Base-by-base conservation (phyloP, 2,329 filamentous ascomycete genomes). In the Orbilia ellipsospora region DNA sequence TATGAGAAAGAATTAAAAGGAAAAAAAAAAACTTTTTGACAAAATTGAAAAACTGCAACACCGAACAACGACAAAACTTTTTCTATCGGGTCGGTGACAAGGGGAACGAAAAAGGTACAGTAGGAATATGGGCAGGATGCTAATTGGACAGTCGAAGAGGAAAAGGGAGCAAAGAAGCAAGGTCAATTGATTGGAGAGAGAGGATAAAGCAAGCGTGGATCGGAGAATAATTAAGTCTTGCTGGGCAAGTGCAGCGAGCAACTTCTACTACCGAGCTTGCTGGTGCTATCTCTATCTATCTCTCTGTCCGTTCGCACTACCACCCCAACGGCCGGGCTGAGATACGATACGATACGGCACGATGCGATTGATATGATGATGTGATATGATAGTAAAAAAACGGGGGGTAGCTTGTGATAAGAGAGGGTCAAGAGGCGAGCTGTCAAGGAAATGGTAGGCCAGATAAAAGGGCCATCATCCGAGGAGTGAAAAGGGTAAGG, bases 41-140 rank as follows among this genome's bases (percentile, higher is more conserved):
- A 48, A 48, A 18, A 48, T 48, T 15, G 1, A 48, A 48, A 48
- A 48, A 48, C 13, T 82, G 78, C 81, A 76, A 78, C 77, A 77
- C 77, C 48, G 75, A 73, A 64, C 73, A 74, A 80, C 80, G 80
- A 81, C 81, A 73, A 60, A 61, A 64, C 77, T 77, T 68, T 77
- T 65, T 55, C 56, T 57, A 69, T 31, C 23, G 31, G 10, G 48
- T 62, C 73, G 73, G 70, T 64, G 77, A 77, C 79, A 73, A 78
- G 72, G 76, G 70, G 4, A 23, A 23, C 23, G 23, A 23, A 2
- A 23, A 23, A 23, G 23, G 23, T 23, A 23, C 23, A 23, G 23
- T 23, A 23, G 23, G 72, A 54, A 77, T 61, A 36, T 20, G 69
- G 56, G 62, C 68, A 63, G 60, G 23, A 68, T 45, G 51, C 26